phyloP scores from a whole-genome alignment of 1,139 yeast species.

The Diutina sp. region DNA sequence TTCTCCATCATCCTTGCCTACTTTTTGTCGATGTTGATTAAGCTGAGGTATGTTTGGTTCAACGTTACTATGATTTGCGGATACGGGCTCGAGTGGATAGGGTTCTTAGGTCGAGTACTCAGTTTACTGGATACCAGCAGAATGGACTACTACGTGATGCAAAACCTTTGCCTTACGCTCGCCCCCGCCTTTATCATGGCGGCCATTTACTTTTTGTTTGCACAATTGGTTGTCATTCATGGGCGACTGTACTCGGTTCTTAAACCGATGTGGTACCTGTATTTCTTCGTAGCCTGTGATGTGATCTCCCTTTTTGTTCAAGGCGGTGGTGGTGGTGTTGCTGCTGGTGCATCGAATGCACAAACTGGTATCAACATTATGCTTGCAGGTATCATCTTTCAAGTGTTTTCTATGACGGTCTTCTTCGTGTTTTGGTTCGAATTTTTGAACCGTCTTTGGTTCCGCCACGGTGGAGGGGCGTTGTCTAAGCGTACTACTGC shows the following conservation, averaged over 20 bases:
- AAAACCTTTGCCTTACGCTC: conserved; percentile 55
- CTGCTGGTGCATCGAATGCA: conserved; percentile 51
- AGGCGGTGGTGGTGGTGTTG: conserved; percentile 75
- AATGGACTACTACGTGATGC: conserved; percentile 41
- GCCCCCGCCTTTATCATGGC: conserved; percentile 80
- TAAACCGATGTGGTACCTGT: conserved; percentile 66
- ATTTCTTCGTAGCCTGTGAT: conserved; percentile 56
- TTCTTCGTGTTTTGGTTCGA: conserved; percentile 47
- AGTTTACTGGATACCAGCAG: conserved; percentile 29
- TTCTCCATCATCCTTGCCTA: conserved; percentile 15
- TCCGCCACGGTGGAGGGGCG: conserved; percentile 14
- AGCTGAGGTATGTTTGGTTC: conserved; percentile 64
- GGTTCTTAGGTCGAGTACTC: conserved; percentile 51
- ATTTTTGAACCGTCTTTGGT: conserved; percentile 35
- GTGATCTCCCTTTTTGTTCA: conserved; percentile 60
- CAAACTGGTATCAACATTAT: conserved; percentile 57
- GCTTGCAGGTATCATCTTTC: conserved; percentile 75
- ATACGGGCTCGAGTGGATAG: conserved; percentile 49
- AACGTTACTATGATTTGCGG: conserved; percentile 51
- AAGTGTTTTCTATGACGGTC: conserved; percentile 59
- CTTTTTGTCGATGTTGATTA: conserved; percentile 12
- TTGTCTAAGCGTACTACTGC: conserved; percentile 14
- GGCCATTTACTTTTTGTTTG: conserved; percentile 68
- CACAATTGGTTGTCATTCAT: conserved; percentile 58
- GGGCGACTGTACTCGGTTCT: conserved; percentile 51